These are phyloP conservation scores for Kwoniella shandongensis DNA, from an alignment of 768 basidiomycete species.

Conservation along the genomic window DNA sequence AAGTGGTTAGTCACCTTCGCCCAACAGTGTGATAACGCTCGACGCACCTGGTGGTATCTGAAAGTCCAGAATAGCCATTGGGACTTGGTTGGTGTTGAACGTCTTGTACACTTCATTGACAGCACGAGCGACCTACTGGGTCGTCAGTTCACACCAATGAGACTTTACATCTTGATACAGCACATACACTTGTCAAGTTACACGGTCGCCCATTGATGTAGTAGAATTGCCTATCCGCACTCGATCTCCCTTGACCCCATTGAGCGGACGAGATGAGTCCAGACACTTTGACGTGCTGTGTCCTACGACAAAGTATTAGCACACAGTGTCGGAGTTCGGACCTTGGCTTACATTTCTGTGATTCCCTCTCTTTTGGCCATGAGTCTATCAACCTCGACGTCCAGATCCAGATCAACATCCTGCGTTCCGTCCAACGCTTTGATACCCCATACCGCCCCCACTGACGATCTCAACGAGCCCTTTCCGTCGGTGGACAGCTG, in stretches of 20 bases:
- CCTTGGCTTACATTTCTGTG: constrained; percentile 34
- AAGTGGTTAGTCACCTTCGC: not conserved
- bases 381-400: constrained; percentile 66
- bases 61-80: constrained; percentile 81
- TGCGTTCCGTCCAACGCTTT: constrained; percentile 74
- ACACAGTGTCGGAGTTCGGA: constrained; percentile 16
- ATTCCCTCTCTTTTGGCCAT: constrained; percentile 58
- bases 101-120: constrained; percentile 90
- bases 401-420: constrained; percentile 69
- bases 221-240: constrained; percentile 85
- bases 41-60: constrained; percentile 60
- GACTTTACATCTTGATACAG: not conserved
- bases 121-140: constrained; percentile 72
- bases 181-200: constrained; percentile 66
- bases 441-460: constrained; percentile 78
- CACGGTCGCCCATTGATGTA: constrained; percentile 91
- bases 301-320: constrained; percentile 14
- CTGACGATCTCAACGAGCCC: constrained; percentile 63
- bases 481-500: constrained; percentile 74
- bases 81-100: constrained; percentile 72
- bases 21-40: not conserved
- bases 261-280: constrained; percentile 84
- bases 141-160: not conserved
- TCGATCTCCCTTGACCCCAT: constrained; percentile 70
- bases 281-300: constrained; percentile 59